A percentile compares a stretch with the other conserved stretches of the same genome.
Evolutionary conservation across 257 asterid genomes (phyloP).

Genomic region (Solanum appendiculatum): DNA sequence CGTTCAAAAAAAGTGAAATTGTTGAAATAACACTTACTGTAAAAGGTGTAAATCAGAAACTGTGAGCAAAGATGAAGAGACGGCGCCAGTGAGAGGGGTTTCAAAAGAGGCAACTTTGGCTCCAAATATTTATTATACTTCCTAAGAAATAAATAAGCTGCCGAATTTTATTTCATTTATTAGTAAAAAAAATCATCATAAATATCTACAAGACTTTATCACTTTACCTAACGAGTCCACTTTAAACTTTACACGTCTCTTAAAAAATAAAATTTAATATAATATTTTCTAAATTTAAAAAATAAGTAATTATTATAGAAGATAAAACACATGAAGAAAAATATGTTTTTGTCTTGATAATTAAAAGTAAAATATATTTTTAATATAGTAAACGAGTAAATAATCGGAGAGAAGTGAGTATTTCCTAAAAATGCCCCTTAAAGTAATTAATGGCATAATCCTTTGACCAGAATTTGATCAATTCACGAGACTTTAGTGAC

Average conservation of each 20-base stretch:
- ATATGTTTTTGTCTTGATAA: too few relatives aligned
- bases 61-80: conserved; percentile 15
- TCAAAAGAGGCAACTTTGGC: conserved; percentile 32
- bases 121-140: conserved; percentile 12
- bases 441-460: background rate
- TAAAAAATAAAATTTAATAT: background rate
- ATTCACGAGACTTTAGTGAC: background rate
- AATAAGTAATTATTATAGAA: too few relatives aligned
- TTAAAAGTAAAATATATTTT: background rate
- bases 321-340: too few relatives aligned
- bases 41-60: background rate
- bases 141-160: background rate
- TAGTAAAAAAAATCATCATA: background rate
- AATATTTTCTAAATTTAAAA: too few relatives aligned
- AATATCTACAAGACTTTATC: background rate
- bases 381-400: background rate
- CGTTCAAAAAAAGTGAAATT: background rate
- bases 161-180: background rate
- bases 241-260: background rate
- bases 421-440: background rate
- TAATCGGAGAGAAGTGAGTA: fast-evolving
- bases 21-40: background rate
- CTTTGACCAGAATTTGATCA: background rate
- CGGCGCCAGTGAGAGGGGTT: conserved; percentile 33
- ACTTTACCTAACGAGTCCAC: background rate